Base-by-base conservation (phyloP, 2,329 filamentous ascomycete species). In the Penicillium concentricum region DNA sequence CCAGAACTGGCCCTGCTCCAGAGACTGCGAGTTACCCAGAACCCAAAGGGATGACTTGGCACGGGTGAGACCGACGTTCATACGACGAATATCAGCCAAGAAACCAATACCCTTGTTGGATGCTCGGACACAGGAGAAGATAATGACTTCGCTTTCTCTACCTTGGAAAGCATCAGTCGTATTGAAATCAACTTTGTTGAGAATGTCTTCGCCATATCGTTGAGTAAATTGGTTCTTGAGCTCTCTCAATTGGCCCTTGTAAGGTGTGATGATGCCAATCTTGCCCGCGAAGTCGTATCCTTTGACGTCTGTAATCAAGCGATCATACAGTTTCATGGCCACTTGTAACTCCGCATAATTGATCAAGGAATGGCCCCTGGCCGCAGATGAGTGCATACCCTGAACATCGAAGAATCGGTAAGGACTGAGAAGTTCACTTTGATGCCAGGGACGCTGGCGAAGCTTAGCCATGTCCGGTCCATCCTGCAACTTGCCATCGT, bases 81-180 rank as follows among this genome's bases (percentile, higher is more conserved):
- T 97, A 82, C 94, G 93, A 57, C 94, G 87, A 70, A 99, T 96
- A 73, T 99, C 94, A 53, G 91, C 90, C 84, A 99, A 88, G 85
- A 99, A 99, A 82, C 94, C 94, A 69, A 99, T 96, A 68, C 93
- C 92, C 8, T 88, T 90, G n/a, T 90, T 85, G 30, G 89, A 93
- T 22, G 94, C 93, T 78, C 94, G 88, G 59, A 99, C 94, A 74
- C 95, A 99, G 39, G 94, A 97, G 79, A 99, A 99, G 62, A 99
- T 97, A 74, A 99, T 97, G 61, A 99, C 88, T 71, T 99, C 94
- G 69, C 92, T 94, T 75, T 99, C 94, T 64, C 95, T 87, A 61
- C 94, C 94, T 74, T 99, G 92, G 74, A 97, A 99, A 18, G 94
- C 95, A 76, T 99, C 94, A 0, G 94, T 99, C 0, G 94, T 99